Evolutionary conservation across 306 rosid genomes (phyloP), one percentile per base, ranked within the genome.

Genomic region (Cajanus cajan): DNA sequence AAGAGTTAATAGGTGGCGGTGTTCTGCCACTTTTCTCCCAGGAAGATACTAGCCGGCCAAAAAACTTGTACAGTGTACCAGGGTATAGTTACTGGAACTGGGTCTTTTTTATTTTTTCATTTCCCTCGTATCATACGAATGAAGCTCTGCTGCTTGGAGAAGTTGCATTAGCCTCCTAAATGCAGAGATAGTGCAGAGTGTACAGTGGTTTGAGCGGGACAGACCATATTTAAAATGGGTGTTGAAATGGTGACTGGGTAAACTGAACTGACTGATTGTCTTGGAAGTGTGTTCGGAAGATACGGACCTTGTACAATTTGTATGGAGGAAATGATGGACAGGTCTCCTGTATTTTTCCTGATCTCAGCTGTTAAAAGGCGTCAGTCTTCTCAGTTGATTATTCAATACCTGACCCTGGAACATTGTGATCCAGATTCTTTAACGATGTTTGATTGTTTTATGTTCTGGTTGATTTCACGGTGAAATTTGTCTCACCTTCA

Each of bases 151-250:
- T 75, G 80, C 67, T 68, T 70, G 80, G 76, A 58, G 81, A 79
- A 79, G 84, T 36, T 39, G 81, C 78, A 59, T 79, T 37, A 71
- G 72, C 83, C 80, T 82, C 82, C 80, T 68, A 69, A 65, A 68
- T 73, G 77, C 79, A 43, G 58, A 34, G 83, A 82, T 54, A 16
- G 48, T 43, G 72, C 72, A 76, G 61, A 69, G 62, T 84, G 90
- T 90, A 86, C 85, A 80, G 83, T 69, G 82, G 85, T 85, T 86
- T 71, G 64, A 52, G 50, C 37, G 74, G 77, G 81, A 63, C 82
- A 62, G 81, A 75, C 31, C 74, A 22, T 70, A 70, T 21, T 65
- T 22, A 43, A 66, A 43, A 54, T 80, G 78, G 82, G 81, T n/a
- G 68, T 79, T 40, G 77, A 64, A 82, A 83, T 71, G 81, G 63